Conservation (phyloP, 495 filamentous ascomycete species). For the Hapsidospora chrysogenum region DNA sequence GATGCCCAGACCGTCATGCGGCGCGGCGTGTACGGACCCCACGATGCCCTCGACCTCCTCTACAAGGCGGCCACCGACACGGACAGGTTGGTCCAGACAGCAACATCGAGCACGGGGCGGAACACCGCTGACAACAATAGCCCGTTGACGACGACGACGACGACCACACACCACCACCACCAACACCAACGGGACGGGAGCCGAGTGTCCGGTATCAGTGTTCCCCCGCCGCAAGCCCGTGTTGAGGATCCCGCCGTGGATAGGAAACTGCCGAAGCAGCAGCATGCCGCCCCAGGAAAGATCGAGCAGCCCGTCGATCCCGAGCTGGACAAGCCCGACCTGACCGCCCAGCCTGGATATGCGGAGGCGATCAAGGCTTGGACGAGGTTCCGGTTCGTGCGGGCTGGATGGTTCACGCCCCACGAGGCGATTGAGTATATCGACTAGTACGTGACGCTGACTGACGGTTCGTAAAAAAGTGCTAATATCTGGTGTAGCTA, state of each 20-base stretch:
- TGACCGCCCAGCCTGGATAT: slow-evolving; percentile 28
- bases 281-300: slow-evolving; percentile 7
- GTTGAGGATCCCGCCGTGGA: slow-evolving; percentile 2
- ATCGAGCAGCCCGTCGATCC: slow-evolving; percentile 16
- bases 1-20: slow-evolving; percentile 47
- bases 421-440: slow-evolving; percentile 86
- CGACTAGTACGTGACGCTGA: slow-evolving; percentile 48
- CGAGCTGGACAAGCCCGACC: slow-evolving; percentile 16
- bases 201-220: not conserved
- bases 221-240: not conserved
- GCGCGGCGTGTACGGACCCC: slow-evolving; percentile 45
- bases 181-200: slow-evolving; percentile 1
- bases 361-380: slow-evolving; percentile 66
- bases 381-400: slow-evolving; percentile 81
- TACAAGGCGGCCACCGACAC: slow-evolving; percentile 50
- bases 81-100: slow-evolving; percentile 2
- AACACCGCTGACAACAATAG: not conserved
- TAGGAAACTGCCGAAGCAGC: slow-evolving; percentile 7
- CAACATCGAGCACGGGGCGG: slow-evolving; percentile 14
- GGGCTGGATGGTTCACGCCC: slow-evolving; percentile 90
- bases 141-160: not conserved
- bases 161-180: too few species aligned
- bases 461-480: not conserved
- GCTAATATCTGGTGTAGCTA: slow-evolving; percentile 38
- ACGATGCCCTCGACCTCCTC: slow-evolving; percentile 53